These are phyloP conservation scores for Penicillium corylophilum DNA, from an alignment of 2,329 filamentous ascomycete species.

Conservation along the genomic window DNA sequence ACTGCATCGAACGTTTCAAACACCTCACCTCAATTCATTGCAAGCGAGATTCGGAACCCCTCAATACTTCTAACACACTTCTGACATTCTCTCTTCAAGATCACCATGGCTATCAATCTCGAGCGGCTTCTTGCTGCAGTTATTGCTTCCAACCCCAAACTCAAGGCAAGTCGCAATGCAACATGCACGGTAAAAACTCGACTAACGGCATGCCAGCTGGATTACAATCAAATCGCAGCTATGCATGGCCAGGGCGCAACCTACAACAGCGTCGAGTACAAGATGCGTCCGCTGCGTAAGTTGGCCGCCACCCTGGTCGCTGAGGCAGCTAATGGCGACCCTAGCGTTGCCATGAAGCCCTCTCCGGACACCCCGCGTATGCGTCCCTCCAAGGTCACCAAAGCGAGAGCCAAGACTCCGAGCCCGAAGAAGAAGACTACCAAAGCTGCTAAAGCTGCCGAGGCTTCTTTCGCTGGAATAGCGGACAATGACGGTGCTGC, in stretches of 20 bases:
- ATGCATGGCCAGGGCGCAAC: constrained; percentile 49
- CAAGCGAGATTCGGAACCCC: neutral
- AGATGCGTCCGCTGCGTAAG: constrained; percentile 48
- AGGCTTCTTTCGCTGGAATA: neutral
- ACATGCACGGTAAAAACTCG: neutral
- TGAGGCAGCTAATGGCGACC: constrained; percentile 14
- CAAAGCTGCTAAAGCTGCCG: neutral
- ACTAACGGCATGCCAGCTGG: constrained; percentile 36
- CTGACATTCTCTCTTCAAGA: neutral
- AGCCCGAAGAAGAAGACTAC: neutral
- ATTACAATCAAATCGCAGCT: constrained; percentile 45
- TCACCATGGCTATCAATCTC: neutral
- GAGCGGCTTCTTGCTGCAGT: constrained; percentile 2
- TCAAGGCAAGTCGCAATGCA: neutral
- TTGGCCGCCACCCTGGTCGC: constrained; percentile 36
- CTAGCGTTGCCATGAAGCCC: neutral
- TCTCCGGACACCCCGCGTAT: neutral
- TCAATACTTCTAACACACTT: neutral
- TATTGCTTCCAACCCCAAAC: neutral
- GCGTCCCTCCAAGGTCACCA: too few species aligned
- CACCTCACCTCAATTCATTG: too few species aligned
- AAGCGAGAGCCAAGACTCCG: neutral
- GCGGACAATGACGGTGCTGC: too few species aligned
- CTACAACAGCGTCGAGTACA: constrained; percentile 50
- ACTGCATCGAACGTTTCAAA: too few species aligned